Evolutionary conservation across 352 stramenopile genomes (phyloP), one percentile per base, ranked within the genome.

Genomic region (Blastocystis sp.): DNA sequence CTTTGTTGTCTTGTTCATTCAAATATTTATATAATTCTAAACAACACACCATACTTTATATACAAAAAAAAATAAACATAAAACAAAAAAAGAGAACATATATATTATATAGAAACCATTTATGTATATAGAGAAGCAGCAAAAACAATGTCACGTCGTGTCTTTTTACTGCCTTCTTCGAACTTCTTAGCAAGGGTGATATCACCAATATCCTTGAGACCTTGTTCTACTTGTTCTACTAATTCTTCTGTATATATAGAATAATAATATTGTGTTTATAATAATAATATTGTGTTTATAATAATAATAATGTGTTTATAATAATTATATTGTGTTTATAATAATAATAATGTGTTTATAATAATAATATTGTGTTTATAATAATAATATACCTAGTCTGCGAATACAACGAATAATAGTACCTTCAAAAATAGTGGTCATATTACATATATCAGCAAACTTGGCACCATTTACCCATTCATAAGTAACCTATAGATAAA

Each of bases 61-160:
- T n/a, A n/a, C n/a, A n/a, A n/a, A n/a, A n/a, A n/a, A n/a, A n/a
- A n/a, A n/a, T n/a, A n/a, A n/a, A n/a, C n/a, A n/a, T n/a, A n/a
- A n/a, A n/a, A n/a, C n/a, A n/a, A n/a, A n/a, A n/a, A n/a, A n/a
- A n/a, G n/a, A n/a, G n/a, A n/a, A n/a, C n/a, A n/a, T n/a, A n/a
- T n/a, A n/a, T n/a, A n/a, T n/a, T n/a, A 59, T 19, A 4, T 21
- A 48, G n/a, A 58, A n/a, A 30, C 11, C 37, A 23, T 9, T 70
- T 40, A 96, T 55, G 96, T 69, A 67, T 98, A 98, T 25, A 98
- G 74, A 32, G 85, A 95, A 42, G 83, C 88, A n/a, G 81, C 89
- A 79, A 99, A 99, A 9, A 98, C 88, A 72, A 99, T 97, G 67
- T 96, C 91, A 46, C 91, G 81, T 72, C 94, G 93, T 67, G 98